Evolutionary conservation across 352 stramenopile genomes (phyloP), one percentile per base, ranked within the genome.

Genomic region (Phytophthora melonis): DNA sequence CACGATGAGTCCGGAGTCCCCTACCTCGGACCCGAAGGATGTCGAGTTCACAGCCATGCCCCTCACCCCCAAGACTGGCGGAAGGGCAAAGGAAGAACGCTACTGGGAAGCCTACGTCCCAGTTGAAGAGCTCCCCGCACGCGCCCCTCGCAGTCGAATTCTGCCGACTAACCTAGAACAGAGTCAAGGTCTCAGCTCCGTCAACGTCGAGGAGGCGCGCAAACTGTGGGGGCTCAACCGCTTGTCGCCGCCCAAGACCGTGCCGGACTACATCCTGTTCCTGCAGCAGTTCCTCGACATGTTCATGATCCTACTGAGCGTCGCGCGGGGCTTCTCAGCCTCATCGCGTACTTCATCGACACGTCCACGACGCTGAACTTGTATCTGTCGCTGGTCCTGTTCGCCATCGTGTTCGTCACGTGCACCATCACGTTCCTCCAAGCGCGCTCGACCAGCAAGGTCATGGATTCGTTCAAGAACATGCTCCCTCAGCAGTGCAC

Each of bases 401-500:
- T 88, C 58, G 62, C 43, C 7, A 77, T 88, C 49, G 80, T 86
- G 25, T 50, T 85, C 30, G 23, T 69, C 52, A 86, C 75, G 6
- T 84, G 80, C 58, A 76, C 72, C 13, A 82, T 81, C 25, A 80
- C 78, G 23, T 87, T 84, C 58, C 49, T 87, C 8, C 72, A 87
- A 32, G 70, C 66, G 54, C 66, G 80, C 0, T 83, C 74, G 11
- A 84, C 80, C 19, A 70, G 59, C 43, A 82, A 86, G 21, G 74
- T 84, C 10, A 87, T 87, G 77, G 80, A 87, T 45, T 84, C 80
- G 56, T 87, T 87, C 64, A 81, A 72, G 21, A 85, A 83, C 60
- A 87, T 85, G 80, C 75, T 87, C 13, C 80, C 77, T 21, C 64
- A 64, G 14, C 64, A 75, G 14, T 86, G 73, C 71, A 81, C 76